Base-by-base conservation (phyloP, 192 early-diverging fungal genomes). In the Spizellomyces sp. region DNA sequence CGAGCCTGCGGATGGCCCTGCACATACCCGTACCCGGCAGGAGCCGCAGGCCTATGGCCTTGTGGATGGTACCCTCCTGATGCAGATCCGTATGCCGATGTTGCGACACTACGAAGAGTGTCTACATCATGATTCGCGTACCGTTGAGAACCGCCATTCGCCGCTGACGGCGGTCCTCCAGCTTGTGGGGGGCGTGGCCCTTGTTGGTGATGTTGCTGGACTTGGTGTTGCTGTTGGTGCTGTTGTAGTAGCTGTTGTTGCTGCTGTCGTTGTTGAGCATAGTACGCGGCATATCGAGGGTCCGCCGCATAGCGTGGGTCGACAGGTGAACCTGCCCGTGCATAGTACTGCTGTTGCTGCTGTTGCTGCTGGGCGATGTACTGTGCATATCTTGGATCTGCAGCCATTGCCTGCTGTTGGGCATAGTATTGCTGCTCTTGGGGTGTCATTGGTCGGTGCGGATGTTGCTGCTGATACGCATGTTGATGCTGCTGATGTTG, bases 351-450 rank as follows among this genome's bases (percentile, higher is more conserved):
- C 15, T 77, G 67, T 64, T 74, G 75, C 22, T 73, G 64, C 42
- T 67, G 64, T 47, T 67, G 74, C 46, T 72, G 75, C 56, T 75
- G 66, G 43, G n/a, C n/a, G 5, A 70, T n/a, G 43, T 69, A 59
- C 15, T 68, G 64, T 12, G 36, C 60, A 41, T 70, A 46, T 48
- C 15, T 14, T 4, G 19, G 9, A 8, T 57, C 43, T 12, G 64
- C 44, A 47, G 17, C 44, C 6, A 17, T 42, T 47, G 36, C 15
- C 41, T 17, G 6, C 8, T 62, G 60, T 36, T 62, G 64, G 5
- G 15, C 61, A 36, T 19, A 19, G 15, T n/a, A n/a, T 19, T n/a
- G 41, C n/a, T 50, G 64, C 42, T 41, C n/a, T n/a, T 66, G 12
- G 44, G 22, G 45, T 47, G 36, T 15, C 45, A 54, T 54, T 14